Base-by-base conservation (phyloP, 208 protist species). In the Leishmania major region DNA sequence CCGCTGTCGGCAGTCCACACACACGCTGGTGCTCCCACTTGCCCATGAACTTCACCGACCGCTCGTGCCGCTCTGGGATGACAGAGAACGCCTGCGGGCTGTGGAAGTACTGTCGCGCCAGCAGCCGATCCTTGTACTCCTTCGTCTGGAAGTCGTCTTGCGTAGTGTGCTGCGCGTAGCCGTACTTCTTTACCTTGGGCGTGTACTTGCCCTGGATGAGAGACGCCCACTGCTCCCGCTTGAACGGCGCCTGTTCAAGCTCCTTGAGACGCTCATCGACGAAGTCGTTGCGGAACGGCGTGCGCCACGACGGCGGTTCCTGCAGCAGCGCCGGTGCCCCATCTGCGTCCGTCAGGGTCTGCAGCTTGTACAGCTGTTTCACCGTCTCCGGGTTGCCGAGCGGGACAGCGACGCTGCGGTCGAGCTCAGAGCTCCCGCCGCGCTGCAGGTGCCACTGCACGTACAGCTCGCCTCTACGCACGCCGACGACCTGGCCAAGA, bases 121-220 rank as follows among this genome's bases (percentile, higher is more conserved):
- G 88, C 43, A 98, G 80, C 1, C 96, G 86, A 69, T 97, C 92
- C 78, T 92, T 93, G 89, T 97, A 97, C 86, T 98, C 96, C 88
- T 97, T 97, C 4, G 96, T 98, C 67, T 92, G 86, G 84, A 96
- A 97, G 92, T 98, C 96, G 82, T 97, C 94, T 53, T 95, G 76
- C 17, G 92, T 95, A 62, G 78, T 95, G 89, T 98, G 93, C 81
- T 98, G 95, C 60, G 91, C 87, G 91, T 98, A 98, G 79, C 93
- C 93, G 85, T 95, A 96, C 51, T 86, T 86, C 85, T 96, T 96
- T 64, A 83, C 77, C 86, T 98, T 98, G 15, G 94, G 92, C 62
- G 93, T 97, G 87, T 96, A 97, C 87, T 95, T 96, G 70, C 90
- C 91, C 15, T 80, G 78, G 40, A 95, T 89, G 45, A 96, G 90